These are phyloP conservation scores for Camelina sativa DNA, from an alignment of 345 rosid genomes.

Conservation along the genomic window DNA sequence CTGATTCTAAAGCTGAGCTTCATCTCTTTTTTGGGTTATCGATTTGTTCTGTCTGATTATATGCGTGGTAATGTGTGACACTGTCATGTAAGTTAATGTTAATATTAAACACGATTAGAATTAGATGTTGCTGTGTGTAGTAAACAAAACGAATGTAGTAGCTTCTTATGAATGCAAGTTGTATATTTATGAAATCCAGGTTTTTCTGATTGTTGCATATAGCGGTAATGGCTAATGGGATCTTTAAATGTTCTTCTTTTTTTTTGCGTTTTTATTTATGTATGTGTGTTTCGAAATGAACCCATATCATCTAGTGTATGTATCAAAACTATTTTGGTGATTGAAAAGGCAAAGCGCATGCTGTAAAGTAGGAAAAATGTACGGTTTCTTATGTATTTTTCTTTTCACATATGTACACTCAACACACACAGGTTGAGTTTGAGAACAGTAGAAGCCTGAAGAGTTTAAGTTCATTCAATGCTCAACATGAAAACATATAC, in stretches of 20 bases:
- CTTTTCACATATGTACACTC: background rate
- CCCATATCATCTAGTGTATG: background rate
- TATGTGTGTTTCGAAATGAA: background rate
- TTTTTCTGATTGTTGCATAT: background rate
- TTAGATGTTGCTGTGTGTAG: conserved; percentile 13
- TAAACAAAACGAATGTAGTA: conserved; percentile 1
- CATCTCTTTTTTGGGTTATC: background rate
- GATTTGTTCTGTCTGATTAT: background rate
- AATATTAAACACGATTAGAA: conserved; percentile 15
- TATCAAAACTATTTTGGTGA: background rate
- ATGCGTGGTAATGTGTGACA: background rate
- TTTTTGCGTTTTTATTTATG: too few species aligned
- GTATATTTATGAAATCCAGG: background rate
- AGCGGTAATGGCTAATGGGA: background rate
- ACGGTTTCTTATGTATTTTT: background rate
- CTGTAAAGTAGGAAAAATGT: background rate
- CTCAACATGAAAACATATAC: background rate
- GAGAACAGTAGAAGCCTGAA: background rate
- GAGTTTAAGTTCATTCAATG: background rate
- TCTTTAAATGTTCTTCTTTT: background rate
- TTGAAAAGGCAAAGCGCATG: background rate
- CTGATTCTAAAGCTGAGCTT: conserved; percentile 40
- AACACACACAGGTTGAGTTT: background rate
- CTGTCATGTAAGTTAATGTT: conserved; percentile 18
- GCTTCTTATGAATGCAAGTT: background rate